These are phyloP conservation scores for Paragyromitra xinjiangensis DNA, from an alignment of 495 filamentous ascomycete genomes.

Conservation along the genomic window DNA sequence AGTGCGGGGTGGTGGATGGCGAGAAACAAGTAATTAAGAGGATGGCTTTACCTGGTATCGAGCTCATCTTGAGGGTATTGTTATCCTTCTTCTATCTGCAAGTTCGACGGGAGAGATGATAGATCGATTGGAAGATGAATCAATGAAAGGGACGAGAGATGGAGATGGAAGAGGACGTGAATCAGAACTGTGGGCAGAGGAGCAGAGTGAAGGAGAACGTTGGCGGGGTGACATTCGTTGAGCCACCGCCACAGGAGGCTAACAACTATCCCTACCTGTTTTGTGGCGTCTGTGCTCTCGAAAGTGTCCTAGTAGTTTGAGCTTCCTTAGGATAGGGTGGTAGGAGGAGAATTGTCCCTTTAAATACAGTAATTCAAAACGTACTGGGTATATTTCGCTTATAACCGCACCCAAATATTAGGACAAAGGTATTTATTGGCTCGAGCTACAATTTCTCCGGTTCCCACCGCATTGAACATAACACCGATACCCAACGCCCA, in stretches of 20 bases:
- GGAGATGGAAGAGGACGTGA: conserved; percentile 26
- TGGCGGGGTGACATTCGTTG: conserved; percentile 48
- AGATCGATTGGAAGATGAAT: conserved; percentile 26
- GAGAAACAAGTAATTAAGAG: conserved; percentile 12
- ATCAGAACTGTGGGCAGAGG: conserved; percentile 24
- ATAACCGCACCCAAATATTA: background rate
- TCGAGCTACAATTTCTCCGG: background rate
- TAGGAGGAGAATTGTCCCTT: background rate
- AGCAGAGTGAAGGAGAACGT: conserved; percentile 30
- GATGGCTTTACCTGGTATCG: conserved; percentile 44
- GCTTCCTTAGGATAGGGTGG: background rate
- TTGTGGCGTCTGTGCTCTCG: conserved; percentile 22
- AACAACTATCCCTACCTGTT: background rate
- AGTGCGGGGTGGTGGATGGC: conserved; percentile 42
- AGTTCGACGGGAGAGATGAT: background rate
- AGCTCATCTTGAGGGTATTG: conserved; percentile 35
- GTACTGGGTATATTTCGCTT: background rate
- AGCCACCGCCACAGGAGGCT: conserved; percentile 39
- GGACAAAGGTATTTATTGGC: conserved; percentile 3
- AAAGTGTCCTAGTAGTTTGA: background rate
- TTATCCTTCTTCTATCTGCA: conserved; percentile 33
- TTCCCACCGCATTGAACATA: conserved; percentile 10
- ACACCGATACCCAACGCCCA: conserved; percentile 13
- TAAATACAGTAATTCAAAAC: background rate
- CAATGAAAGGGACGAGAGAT: conserved; percentile 26